Evolutionary conservation across 352 stramenopile genomes (phyloP).

Genomic region (Pythium apleroticum): DNA sequence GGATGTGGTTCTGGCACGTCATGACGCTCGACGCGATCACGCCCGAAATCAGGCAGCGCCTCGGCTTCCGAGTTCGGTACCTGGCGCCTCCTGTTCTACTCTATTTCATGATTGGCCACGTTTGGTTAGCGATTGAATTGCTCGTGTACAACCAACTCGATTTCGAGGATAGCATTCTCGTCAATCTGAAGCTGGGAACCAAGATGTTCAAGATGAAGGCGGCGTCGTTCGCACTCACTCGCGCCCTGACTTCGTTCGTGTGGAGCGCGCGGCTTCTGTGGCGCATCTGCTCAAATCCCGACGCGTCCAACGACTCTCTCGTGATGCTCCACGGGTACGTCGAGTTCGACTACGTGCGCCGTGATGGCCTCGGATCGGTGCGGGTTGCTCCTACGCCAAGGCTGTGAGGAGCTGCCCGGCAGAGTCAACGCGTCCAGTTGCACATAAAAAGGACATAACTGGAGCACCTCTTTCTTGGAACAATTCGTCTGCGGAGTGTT

Average conservation of each 20-base stretch:
- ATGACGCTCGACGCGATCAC: neutral
- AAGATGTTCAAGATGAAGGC: neutral
- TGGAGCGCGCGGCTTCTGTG: neutral
- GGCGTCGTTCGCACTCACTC: neutral
- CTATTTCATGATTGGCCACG: neutral
- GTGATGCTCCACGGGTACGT: neutral
- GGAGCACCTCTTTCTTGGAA: too few species aligned
- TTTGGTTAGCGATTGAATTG: neutral
- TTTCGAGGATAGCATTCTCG: neutral
- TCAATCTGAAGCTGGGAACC: neutral
- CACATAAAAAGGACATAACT: too few species aligned
- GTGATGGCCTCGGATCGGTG: neutral
- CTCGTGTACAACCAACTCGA: neutral
- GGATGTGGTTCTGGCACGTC: constrained; percentile 3
- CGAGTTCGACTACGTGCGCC: neutral
- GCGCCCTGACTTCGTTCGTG: neutral
- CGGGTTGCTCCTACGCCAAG: neutral
- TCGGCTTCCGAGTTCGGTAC: neutral
- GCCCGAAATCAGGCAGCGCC: neutral
- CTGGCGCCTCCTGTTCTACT: neutral
- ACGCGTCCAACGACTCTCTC: neutral
- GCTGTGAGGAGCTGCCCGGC: too few species aligned
- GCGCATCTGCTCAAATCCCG: neutral
- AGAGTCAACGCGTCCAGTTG: too few species aligned
- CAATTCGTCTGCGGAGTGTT: too few species aligned